These are phyloP conservation scores for Clavispora vitiphila DNA, from an alignment of 805 yeast genomes.

Conservation along the genomic window DNA sequence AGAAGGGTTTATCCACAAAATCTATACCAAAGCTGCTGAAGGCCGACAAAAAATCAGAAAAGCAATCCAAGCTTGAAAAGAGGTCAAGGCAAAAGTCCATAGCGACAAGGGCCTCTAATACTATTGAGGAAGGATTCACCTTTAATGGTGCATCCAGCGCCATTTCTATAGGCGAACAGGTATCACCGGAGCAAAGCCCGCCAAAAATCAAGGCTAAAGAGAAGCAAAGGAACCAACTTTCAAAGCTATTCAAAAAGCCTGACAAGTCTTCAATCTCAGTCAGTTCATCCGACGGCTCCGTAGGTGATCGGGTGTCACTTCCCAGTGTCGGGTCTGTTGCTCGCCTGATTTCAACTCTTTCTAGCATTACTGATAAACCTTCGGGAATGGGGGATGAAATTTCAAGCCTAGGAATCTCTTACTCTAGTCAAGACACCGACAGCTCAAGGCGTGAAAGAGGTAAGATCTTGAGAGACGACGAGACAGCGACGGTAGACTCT, in stretches of 20 bases:
- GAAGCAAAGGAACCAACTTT: constrained; percentile 7
- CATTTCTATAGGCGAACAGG: not conserved
- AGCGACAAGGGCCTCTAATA: not conserved
- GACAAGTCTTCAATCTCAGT: constrained; percentile 8
- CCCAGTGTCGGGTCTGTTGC: not conserved
- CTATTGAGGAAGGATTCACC: not conserved
- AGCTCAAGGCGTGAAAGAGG: not conserved
- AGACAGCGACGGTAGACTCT: not conserved
- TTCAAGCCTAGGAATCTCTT: not conserved
- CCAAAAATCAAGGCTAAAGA: constrained; percentile 1
- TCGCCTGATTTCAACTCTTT: not conserved
- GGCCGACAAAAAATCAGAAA: not conserved
- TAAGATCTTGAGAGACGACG: not conserved
- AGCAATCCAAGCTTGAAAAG: not conserved
- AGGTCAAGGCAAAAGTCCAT: not conserved
- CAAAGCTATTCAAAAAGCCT: constrained; percentile 11
- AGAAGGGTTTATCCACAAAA: not conserved
- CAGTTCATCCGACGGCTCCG: constrained; percentile 3
- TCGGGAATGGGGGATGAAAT: not conserved
- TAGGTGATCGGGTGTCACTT: not conserved
- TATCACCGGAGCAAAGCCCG: not conserved
- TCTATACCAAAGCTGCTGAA: not conserved
- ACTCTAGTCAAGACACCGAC: not conserved
- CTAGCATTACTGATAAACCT: not conserved
- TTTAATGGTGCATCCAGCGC: not conserved